These are phyloP conservation scores for Vitis hybrid DNA, from an alignment of 177 flowering plant genomes.

Conservation along the genomic window DNA sequence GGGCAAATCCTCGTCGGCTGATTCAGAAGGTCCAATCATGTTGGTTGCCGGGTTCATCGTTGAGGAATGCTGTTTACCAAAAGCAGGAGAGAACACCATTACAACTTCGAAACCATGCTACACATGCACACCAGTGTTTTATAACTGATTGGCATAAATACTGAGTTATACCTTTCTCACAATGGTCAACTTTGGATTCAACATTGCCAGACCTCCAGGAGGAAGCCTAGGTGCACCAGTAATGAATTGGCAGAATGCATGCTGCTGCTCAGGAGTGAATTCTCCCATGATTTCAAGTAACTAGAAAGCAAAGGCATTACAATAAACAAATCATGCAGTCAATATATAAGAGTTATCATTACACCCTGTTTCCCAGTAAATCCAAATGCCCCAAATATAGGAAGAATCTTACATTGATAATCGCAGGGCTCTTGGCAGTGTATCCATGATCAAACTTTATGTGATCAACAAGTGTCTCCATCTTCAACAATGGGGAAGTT, in stretches of 20 bases:
- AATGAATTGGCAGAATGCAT: slow-evolving; percentile 97
- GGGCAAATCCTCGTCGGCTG: slow-evolving; percentile 94
- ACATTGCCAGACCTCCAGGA: slow-evolving; percentile 93
- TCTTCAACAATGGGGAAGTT: slow-evolving; percentile 40
- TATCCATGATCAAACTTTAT: slow-evolving; percentile 98
- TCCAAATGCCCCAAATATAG: background rate
- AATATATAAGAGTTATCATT: too few species aligned
- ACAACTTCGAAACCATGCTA: background rate
- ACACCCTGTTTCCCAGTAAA: too few species aligned
- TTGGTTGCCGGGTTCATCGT: slow-evolving; percentile 48
- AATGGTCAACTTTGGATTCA: slow-evolving; percentile 93
- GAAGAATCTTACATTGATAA: slow-evolving; percentile 59
- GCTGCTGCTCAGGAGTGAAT: slow-evolving; percentile 90
- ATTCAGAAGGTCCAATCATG: slow-evolving; percentile 69
- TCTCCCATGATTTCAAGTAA: slow-evolving; percentile 97
- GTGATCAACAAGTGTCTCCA: slow-evolving; percentile 86
- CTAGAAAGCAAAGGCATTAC: slow-evolving; percentile 32
- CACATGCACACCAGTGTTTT: too few species aligned
- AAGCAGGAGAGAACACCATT: too few species aligned
- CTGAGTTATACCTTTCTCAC: slow-evolving; percentile 80
- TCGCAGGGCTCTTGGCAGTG: slow-evolving; percentile 91
- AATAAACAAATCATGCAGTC: background rate
- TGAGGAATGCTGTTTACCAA: slow-evolving; percentile 69
- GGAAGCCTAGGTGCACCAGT: slow-evolving; percentile 99
- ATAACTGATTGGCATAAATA: too few species aligned